Percentiles rank a stretch among this genome's conserved stretches.
These are phyloP conservation scores for Paecilomyces sp. DNA, from an alignment of 2,329 filamentous ascomycete species.

Conservation along the genomic window DNA sequence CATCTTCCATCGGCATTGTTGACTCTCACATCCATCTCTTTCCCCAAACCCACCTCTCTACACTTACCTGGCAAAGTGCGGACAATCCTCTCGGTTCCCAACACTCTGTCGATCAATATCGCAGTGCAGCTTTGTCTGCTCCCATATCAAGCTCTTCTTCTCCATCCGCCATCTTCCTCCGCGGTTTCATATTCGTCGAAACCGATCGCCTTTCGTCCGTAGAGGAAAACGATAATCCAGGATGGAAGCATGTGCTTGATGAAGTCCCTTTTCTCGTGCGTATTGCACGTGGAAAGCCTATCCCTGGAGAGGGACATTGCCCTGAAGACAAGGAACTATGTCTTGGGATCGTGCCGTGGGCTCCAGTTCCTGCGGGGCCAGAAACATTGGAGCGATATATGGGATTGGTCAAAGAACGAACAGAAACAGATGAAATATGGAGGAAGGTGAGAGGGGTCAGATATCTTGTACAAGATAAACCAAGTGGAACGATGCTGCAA, in stretches of 20 bases:
- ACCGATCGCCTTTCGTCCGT: conserved; percentile 65
- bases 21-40: conserved; percentile 92
- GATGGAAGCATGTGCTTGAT: conserved; percentile 62
- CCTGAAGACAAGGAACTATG: conserved; percentile 49
- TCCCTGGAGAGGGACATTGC: conserved; percentile 52
- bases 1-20: conserved; percentile 51
- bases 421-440: conserved; percentile 57
- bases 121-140: conserved; percentile 34
- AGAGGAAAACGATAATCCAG: conserved; percentile 36
- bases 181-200: conserved; percentile 77
- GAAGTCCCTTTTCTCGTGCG: conserved; percentile 65
- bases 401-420: conserved; percentile 45
- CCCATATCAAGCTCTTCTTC: conserved; percentile 18
- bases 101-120: conserved; percentile 60
- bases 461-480: conserved; percentile 75
- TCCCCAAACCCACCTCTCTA: conserved; percentile 58
- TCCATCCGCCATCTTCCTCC: conserved; percentile 36
- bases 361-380: conserved; percentile 64
- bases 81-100: conserved; percentile 55
- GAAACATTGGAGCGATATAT: conserved; percentile 60
- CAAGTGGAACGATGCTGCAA: conserved; percentile 56
- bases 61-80: conserved; percentile 63
- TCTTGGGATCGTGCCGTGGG: conserved; percentile 73
- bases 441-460: conserved; percentile 67
- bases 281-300: conserved; percentile 55